A percentile compares a stretch with the other conserved stretches of the same genome.
phyloP scores from a whole-genome alignment of 257 asterid species.

The Nicotiana sylvestris region DNA sequence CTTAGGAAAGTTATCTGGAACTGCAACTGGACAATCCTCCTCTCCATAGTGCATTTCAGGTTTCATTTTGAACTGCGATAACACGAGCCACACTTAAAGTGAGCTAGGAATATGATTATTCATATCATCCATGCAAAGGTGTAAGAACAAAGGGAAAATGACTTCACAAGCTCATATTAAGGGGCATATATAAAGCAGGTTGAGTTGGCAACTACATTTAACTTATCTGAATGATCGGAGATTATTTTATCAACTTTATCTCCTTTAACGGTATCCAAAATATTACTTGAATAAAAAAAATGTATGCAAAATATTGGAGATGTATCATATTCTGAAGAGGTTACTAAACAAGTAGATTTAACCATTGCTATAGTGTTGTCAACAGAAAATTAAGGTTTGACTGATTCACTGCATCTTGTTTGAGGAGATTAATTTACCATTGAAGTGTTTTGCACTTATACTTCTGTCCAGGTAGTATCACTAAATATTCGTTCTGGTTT shows the following conservation, averaged over 20 bases:
- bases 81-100: neutral
- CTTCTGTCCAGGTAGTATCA: neutral
- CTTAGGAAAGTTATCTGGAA: constrained; percentile 76
- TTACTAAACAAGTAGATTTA: neutral
- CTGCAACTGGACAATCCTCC: constrained; percentile 76
- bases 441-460: neutral
- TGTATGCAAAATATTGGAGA: neutral
- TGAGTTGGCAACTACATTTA: neutral
- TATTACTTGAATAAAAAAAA: too few species aligned
- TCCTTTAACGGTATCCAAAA: neutral
- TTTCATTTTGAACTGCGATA: constrained; percentile 80
- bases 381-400: neutral
- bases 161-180: constrained; percentile 5
- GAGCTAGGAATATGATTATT: neutral
- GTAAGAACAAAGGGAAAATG: neutral
- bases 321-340: neutral
- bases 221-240: neutral
- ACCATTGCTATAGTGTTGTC: neutral
- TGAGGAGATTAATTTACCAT: neutral
- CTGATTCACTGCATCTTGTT: neutral
- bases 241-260: neutral
- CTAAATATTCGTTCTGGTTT: too few species aligned
- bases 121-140: neutral
- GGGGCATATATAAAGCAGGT: neutral
- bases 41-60: constrained; percentile 94